Conservation (phyloP, 2,329 filamentous ascomycete species). For the Verticillium tricorpus region DNA sequence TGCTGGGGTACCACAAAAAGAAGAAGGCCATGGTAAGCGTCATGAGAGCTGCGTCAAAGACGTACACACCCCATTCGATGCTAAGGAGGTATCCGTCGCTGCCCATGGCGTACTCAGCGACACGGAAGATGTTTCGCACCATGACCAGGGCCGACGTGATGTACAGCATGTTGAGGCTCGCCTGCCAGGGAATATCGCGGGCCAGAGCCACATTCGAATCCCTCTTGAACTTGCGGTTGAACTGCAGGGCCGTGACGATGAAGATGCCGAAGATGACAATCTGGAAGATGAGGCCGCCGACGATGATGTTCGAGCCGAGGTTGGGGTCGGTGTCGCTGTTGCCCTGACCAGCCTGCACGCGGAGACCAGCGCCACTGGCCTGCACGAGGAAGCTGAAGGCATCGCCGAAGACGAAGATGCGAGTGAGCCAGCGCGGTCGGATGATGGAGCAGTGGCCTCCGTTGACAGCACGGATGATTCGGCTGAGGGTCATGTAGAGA, state of each 20-base stretch:
- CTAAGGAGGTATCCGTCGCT: slow-evolving; percentile 31
- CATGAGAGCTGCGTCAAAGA: slow-evolving; percentile 38
- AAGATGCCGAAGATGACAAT: slow-evolving; percentile 50
- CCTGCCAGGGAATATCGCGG: slow-evolving; percentile 21
- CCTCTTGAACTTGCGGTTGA: slow-evolving; percentile 31
- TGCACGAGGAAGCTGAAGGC: slow-evolving; percentile 24
- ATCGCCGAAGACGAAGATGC: slow-evolving; percentile 26
- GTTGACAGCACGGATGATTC: slow-evolving; percentile 26
- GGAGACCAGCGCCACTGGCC: slow-evolving; percentile 21
- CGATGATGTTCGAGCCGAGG: slow-evolving; percentile 40
- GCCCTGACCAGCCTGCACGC: slow-evolving; percentile 17
- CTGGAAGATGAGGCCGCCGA: slow-evolving; percentile 51
- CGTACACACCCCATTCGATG: slow-evolving; percentile 36
- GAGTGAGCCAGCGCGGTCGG: slow-evolving; percentile 19
- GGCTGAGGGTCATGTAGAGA: slow-evolving; percentile 40
- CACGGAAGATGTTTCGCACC: slow-evolving; percentile 37
- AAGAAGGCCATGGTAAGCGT: slow-evolving; percentile 18
- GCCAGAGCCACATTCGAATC: slow-evolving; percentile 7
- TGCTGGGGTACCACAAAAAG: slow-evolving; percentile 14
- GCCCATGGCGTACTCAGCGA: slow-evolving; percentile 43
- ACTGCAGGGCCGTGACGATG: slow-evolving; percentile 36
- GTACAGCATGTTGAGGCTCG: slow-evolving; percentile 20
- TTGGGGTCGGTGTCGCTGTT: slow-evolving; percentile 16
- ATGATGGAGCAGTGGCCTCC: slow-evolving; percentile 18
- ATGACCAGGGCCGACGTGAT: slow-evolving; percentile 24